Evolutionary conservation across 2,329 filamentous ascomycete genomes (phyloP).

Genomic region (Alternaria gansuensis): DNA sequence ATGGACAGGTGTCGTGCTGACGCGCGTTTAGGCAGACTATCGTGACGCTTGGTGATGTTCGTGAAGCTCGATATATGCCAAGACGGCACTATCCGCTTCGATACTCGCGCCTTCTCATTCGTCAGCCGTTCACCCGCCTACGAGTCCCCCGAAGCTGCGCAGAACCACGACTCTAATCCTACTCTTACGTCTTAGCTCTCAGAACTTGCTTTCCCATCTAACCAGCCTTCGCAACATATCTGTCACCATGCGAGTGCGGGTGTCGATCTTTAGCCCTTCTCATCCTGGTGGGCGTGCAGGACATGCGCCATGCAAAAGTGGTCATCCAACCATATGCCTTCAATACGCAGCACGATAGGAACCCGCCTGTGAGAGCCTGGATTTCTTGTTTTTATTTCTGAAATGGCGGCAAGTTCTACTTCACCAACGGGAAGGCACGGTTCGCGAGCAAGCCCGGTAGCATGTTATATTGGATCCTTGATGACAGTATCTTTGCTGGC

Average conservation of each 20-base stretch:
- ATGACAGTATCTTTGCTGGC: too few relatives aligned
- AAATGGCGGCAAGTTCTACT: too few relatives aligned
- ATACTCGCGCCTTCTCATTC: slow-evolving; percentile 31
- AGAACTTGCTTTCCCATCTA: not conserved
- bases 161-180: not conserved
- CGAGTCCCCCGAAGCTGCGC: too few relatives aligned
- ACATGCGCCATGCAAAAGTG: not conserved
- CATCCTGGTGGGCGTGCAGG: too few relatives aligned
- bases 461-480: too few relatives aligned
- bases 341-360: not conserved
- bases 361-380: too few relatives aligned
- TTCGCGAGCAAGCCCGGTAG: too few relatives aligned
- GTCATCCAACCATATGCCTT: not conserved
- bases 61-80: slow-evolving; percentile 37
- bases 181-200: not conserved
- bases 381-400: too few relatives aligned
- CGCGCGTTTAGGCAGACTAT: slow-evolving; percentile 29
- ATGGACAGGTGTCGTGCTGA: slow-evolving; percentile 32
- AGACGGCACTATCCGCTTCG: slow-evolving; percentile 33
- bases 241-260: too few relatives aligned
- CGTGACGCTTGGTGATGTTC: slow-evolving; percentile 41
- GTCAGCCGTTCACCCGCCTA: slow-evolving; percentile 1
- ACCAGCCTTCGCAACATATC: not conserved
- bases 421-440: too few relatives aligned
- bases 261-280: too few relatives aligned